A percentile compares a stretch with the other conserved stretches of the same genome.
These are phyloP conservation scores for Paraurostyla sp. DNA, from an alignment of 73 alveolate genomes.

Conservation along the genomic window DNA sequence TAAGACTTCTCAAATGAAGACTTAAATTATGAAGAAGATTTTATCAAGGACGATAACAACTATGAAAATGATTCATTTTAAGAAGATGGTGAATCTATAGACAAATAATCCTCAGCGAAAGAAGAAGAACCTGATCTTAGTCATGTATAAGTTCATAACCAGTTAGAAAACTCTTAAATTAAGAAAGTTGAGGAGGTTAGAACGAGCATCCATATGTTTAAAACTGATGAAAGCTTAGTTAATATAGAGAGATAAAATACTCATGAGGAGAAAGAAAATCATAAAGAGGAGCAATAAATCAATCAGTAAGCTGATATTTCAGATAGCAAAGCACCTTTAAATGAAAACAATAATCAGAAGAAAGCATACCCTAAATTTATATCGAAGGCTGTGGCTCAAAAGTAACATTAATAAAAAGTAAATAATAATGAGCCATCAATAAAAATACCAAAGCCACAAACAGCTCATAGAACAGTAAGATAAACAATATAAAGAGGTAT, in stretches of 20 bases:
- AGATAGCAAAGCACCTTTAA: too few relatives aligned
- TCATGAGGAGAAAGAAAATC: neutral
- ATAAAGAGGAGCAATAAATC: neutral
- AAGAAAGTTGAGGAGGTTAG: neutral
- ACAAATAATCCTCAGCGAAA: too few relatives aligned
- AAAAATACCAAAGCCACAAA: neutral
- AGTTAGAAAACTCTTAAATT: too few relatives aligned
- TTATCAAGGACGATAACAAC: neutral
- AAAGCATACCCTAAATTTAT: too few relatives aligned
- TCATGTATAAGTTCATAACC: too few relatives aligned
- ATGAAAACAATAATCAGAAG: neutral
- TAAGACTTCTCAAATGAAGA: neutral
- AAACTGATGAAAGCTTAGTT: conserved; percentile 35
- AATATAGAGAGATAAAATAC: neutral
- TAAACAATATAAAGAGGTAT: neutral
- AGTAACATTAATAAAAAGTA: too few relatives aligned
- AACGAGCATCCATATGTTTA: neutral
- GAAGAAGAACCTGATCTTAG: too few relatives aligned
- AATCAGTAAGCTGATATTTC: too few relatives aligned
- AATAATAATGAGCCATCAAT: neutral
- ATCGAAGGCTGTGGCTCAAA: too few relatives aligned
- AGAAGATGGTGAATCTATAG: neutral
- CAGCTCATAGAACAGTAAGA: neutral
- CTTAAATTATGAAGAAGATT: neutral
- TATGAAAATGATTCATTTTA: conserved; percentile 22